Percentiles rank a stretch among this genome's conserved stretches.
Evolutionary conservation across 2,329 filamentous ascomycete genomes (phyloP).

Genomic region (Fusarium sp.): DNA sequence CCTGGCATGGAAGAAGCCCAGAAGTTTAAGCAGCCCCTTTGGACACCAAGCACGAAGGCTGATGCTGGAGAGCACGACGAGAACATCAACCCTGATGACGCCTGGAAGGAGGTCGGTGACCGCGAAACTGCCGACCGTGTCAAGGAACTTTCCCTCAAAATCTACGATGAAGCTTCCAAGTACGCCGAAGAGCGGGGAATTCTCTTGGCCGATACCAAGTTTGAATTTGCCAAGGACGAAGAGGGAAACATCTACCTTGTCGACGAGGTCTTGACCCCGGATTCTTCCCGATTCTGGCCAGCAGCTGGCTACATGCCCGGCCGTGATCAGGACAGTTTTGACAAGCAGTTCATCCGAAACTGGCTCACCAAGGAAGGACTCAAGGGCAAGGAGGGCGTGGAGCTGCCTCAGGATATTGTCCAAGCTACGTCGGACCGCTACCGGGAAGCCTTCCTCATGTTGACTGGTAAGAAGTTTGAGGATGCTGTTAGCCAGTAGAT

Average conservation of each 20-base stretch:
- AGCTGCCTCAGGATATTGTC: slow-evolving; percentile 81
- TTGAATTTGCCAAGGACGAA: slow-evolving; percentile 49
- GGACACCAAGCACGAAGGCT: slow-evolving; percentile 88
- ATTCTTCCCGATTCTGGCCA: slow-evolving; percentile 89
- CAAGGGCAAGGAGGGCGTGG: slow-evolving; percentile 53
- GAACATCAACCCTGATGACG: slow-evolving; percentile 83
- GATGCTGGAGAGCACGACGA: slow-evolving; percentile 84
- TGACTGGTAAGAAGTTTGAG: slow-evolving; percentile 70
- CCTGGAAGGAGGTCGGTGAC: slow-evolving; percentile 58
- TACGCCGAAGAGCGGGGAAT: slow-evolving; percentile 47
- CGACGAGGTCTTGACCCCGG: slow-evolving; percentile 54
- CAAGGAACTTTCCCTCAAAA: slow-evolving; percentile 47
- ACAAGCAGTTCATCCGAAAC: slow-evolving; percentile 88
- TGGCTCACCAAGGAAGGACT: slow-evolving; percentile 82
- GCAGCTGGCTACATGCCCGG: slow-evolving; percentile 73
- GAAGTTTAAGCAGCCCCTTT: slow-evolving; percentile 74
- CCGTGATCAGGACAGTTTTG: slow-evolving; percentile 83
- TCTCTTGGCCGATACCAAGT: slow-evolving; percentile 48
- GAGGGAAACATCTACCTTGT: slow-evolving; percentile 51
- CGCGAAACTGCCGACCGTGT: slow-evolving; percentile 50
- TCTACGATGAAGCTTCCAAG: slow-evolving; percentile 48
- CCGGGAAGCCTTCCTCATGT: slow-evolving; percentile 78
- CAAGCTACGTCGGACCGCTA: slow-evolving; percentile 79
- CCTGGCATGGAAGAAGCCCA: slow-evolving; percentile 76
- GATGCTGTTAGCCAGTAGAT: slow-evolving; percentile 42